Base-by-base conservation (phyloP, 2,329 filamentous ascomycete species). In the Pseudogymnoascus sp. region DNA sequence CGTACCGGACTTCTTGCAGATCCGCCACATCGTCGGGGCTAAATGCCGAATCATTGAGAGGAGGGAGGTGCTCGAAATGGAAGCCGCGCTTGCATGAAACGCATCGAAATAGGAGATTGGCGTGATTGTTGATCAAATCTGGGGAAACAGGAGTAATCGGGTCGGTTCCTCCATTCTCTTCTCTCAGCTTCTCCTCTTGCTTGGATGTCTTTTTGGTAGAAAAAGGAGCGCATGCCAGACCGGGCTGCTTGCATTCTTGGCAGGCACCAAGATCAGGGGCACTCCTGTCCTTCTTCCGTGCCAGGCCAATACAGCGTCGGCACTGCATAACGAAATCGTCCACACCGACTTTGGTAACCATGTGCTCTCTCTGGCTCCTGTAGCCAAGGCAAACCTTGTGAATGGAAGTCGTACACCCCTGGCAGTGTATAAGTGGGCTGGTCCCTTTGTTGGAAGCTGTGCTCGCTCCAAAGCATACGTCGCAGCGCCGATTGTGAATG, bases 271-370 rank as follows among this genome's bases (percentile, higher is more conserved):
- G 81, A 63, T 85, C 80, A 0, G 94, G 92, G 1, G 87, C 85
- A 15, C 77, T 80, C 0, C 69, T 64, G 65, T 97, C 90, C 68
- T 89, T 92, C 70, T 85, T 85, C 63, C 78, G 77, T 50, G 85
- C 80, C 18, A 81, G 70, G 3, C 87, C 87, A 64, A 97, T 81
- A 71, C 94, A 99, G 61, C 86, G 88, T 66, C 86, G 87, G 75
- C 94, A 99, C 71, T 99, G 94, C 38, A 99, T 76, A 14, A 99
- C 86, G 67, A 96, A 97, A 37, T 87, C 75, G 2, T 87, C 84
- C 1, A 87, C 78, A 2, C 79, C 86, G 59, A 97, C 75, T 72
- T 97, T 99, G 22, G 91, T 97, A 8, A 90, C 90, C 36, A 94
- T 76, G 71, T 97, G 94, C n/a, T 96, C 91, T 63, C 94, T 82